These are phyloP conservation scores for Helicostylum pulchrum DNA, from an alignment of 192 early-diverging fungal genomes.

Conservation along the genomic window DNA sequence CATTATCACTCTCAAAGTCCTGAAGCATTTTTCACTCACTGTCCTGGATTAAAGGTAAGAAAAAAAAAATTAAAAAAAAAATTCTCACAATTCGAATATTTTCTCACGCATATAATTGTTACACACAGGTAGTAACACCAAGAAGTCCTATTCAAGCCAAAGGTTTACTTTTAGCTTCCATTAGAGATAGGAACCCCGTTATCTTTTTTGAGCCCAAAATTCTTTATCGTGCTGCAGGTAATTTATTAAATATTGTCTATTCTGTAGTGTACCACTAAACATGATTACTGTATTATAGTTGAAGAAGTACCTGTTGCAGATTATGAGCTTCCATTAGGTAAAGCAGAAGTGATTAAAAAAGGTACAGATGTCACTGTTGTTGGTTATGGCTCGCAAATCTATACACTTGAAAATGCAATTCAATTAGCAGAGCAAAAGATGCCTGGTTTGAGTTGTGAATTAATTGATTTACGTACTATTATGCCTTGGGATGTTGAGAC, in stretches of 20 bases:
- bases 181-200: conserved; percentile 91
- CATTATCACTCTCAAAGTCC: conserved; percentile 94
- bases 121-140: conserved; percentile 72
- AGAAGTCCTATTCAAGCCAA: conserved; percentile 93
- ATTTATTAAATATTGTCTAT: not conserved
- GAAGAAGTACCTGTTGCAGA: conserved; percentile 93
- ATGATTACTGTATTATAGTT: conserved; percentile 38
- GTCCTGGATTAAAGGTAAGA: conserved; percentile 82
- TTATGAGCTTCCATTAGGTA: conserved; percentile 85
- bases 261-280: too few relatives aligned
- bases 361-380: conserved; percentile 90
- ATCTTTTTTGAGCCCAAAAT: conserved; percentile 97
- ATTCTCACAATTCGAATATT: conserved; percentile 15
- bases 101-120: conserved; percentile 23
- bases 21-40: conserved; percentile 94
- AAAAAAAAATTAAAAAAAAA: not conserved
- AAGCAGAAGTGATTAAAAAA: conserved; percentile 83
- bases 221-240: conserved; percentile 87
- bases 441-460: conserved; percentile 81
- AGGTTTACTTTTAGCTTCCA: conserved; percentile 84
- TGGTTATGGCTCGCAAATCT: conserved; percentile 90
- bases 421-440: conserved; percentile 81
- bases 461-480: conserved; percentile 91
- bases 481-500: conserved; percentile 92
- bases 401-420: conserved; percentile 89